Conservation (phyloP, 139 green algal species). For the Yamagishiella unicocca region DNA sequence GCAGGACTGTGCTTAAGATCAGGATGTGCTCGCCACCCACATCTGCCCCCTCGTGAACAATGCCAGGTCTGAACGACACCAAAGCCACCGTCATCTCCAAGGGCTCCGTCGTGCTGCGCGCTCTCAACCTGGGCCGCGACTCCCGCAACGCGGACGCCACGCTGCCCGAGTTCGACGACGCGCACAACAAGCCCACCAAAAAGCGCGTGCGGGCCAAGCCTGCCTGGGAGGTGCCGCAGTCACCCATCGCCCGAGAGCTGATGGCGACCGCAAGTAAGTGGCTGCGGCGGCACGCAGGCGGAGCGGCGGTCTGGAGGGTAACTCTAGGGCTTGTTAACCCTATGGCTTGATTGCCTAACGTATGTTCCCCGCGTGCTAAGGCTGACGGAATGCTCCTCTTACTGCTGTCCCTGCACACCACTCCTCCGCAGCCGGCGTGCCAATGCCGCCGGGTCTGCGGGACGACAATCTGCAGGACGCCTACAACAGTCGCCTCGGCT, state of each 20-base stretch:
- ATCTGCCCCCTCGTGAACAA: neutral
- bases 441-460: neutral
- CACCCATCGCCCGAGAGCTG: slow-evolving; percentile 62
- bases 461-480: neutral
- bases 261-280: slow-evolving; percentile 19
- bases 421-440: slow-evolving; percentile 1
- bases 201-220: slow-evolving; percentile 58
- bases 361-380: no score
- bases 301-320: no score
- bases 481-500: neutral
- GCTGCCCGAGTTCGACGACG: slow-evolving; percentile 44
- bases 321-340: no score
- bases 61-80: slow-evolving; percentile 39
- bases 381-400: no score
- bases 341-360: no score
- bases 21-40: neutral
- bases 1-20: no score
- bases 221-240: slow-evolving; percentile 51
- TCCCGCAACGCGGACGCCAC: slow-evolving; percentile 40
- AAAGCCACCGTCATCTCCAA: slow-evolving; percentile 58
- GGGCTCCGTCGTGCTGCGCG: slow-evolving; percentile 58
- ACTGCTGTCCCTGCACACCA: no score
- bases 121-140: slow-evolving; percentile 66
- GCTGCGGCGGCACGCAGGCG: neutral
- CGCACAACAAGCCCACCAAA: slow-evolving; percentile 40